phyloP scores from a whole-genome alignment of 495 filamentous ascomycete species.

The Hypoxylon crocopeplum region DNA sequence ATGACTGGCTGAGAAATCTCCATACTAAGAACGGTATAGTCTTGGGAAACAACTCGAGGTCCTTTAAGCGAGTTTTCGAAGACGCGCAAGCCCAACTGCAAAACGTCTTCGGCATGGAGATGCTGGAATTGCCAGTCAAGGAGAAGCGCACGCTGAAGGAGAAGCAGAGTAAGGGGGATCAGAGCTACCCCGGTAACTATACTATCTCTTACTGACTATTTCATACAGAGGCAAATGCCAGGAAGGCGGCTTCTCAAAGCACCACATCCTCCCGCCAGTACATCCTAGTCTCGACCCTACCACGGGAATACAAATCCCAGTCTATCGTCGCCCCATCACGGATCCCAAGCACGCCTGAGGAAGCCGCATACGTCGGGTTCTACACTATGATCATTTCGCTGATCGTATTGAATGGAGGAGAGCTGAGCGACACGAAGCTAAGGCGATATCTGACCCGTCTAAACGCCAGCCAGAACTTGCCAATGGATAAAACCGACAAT shows the following conservation, averaged over 20 bases:
- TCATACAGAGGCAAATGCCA: constrained; percentile 41
- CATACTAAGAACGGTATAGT: constrained; percentile 45
- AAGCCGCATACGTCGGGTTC: constrained; percentile 79
- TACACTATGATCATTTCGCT: constrained; percentile 81
- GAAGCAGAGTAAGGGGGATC: constrained; percentile 63
- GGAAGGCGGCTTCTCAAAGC: constrained; percentile 50
- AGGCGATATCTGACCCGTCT: constrained; percentile 74
- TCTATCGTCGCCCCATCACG: constrained; percentile 72
- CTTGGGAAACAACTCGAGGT: constrained; percentile 58
- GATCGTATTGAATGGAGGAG: constrained; percentile 72
- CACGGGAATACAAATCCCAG: constrained; percentile 65
- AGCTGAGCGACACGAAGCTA: constrained; percentile 74
- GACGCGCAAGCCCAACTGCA: constrained; percentile 69
- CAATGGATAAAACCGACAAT: constrained; percentile 77
- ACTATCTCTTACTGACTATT: constrained; percentile 24
- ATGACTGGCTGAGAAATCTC: neutral
- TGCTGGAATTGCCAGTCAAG: constrained; percentile 77
- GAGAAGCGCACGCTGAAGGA: constrained; percentile 82
- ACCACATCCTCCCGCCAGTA: constrained; percentile 70
- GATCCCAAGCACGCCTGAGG: constrained; percentile 66
- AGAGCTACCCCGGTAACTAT: neutral
- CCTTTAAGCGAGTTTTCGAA: constrained; percentile 74
- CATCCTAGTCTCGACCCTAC: constrained; percentile 75
- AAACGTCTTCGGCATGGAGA: constrained; percentile 81
- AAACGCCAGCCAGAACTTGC: constrained; percentile 77